Evolutionary conservation across 495 filamentous ascomycete species (phyloP), one percentile per base, ranked within the genome.

Genomic region (Lasiosphaeria miniovina): DNA sequence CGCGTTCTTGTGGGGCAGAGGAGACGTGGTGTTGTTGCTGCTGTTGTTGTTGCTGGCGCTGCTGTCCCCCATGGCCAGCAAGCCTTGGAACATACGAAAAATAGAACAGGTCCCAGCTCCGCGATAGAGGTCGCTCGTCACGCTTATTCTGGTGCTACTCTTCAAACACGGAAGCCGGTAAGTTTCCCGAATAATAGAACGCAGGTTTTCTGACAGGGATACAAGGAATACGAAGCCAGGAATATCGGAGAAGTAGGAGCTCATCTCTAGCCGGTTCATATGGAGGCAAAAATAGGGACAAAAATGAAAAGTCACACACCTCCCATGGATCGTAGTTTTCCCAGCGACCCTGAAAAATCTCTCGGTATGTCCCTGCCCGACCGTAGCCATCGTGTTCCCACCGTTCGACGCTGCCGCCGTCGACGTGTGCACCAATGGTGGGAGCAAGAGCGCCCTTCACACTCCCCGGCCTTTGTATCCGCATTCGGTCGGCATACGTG

Each of bases 301-400:
- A 24, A 24, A 24, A 24, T 24, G 24, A 24, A 2, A 53, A 36
- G 6, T 15, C 14, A 33, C 63, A 32, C 54, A 68, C 66, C 66
- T 95, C 90, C 86, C 87, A 96, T 2, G 92, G 84, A 67, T 95
- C 87, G 63, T 89, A 93, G 11, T 85, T 74, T 61, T 96, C 90
- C 93, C 91, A 96, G 1, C 78, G 70, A 0, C 91, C 92, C 34
- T 83, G 65, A 50, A 88, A 87, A 54, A 96, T 86, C 17, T 84
- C 73, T 36, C 80, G 71, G 69, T 94, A 96, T 1, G 90, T 87
- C 1, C 75, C 74, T 5, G 83, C 83, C 53, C 68, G 71, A 7
- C 88, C 84, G 68, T 96, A 96, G 40, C 89, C 90, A 12, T 84
- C 80, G n/a, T 86, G 79, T 68, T 96, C 92, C 92, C 93, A 96